These are phyloP conservation scores for Magnaporthiopsis rhizophila DNA, from an alignment of 2,329 filamentous ascomycete genomes.

Conservation along the genomic window DNA sequence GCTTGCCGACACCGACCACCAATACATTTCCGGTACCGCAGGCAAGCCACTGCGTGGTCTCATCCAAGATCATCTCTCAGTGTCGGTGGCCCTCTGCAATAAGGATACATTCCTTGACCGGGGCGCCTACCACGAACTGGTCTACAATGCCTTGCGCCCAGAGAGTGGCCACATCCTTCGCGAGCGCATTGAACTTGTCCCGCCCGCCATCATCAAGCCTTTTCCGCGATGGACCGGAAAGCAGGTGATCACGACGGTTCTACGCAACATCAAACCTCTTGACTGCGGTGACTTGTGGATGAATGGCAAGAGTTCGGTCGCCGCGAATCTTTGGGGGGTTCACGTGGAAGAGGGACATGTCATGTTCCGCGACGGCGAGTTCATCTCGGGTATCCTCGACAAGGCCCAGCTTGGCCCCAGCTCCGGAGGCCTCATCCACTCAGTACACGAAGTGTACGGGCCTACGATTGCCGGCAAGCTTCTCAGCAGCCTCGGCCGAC, in stretches of 20 bases:
- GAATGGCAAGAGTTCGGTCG: constrained; percentile 69
- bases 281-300: constrained; percentile 72
- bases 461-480: constrained; percentile 78
- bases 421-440: constrained; percentile 80
- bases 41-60: constrained; percentile 91
- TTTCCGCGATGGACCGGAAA: constrained; percentile 87
- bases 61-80: constrained; percentile 97
- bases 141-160: constrained; percentile 83
- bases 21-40: constrained; percentile 89
- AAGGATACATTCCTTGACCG: constrained; percentile 85
- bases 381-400: constrained; percentile 86
- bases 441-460: constrained; percentile 89
- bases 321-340: constrained; percentile 69
- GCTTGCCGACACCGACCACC: constrained; percentile 93
- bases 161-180: constrained; percentile 83
- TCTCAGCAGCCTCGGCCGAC: constrained; percentile 78
- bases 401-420: constrained; percentile 91
- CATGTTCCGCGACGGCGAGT: constrained; percentile 76
- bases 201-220: constrained; percentile 77
- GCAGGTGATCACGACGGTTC: constrained; percentile 84
- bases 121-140: constrained; percentile 84
- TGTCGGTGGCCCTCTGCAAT: constrained; percentile 83
- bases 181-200: constrained; percentile 72
- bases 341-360: constrained; percentile 73
- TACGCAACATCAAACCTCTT: constrained; percentile 82